Base-by-base conservation (phyloP, 2,329 filamentous ascomycete species). In the Penicillium sp. region DNA sequence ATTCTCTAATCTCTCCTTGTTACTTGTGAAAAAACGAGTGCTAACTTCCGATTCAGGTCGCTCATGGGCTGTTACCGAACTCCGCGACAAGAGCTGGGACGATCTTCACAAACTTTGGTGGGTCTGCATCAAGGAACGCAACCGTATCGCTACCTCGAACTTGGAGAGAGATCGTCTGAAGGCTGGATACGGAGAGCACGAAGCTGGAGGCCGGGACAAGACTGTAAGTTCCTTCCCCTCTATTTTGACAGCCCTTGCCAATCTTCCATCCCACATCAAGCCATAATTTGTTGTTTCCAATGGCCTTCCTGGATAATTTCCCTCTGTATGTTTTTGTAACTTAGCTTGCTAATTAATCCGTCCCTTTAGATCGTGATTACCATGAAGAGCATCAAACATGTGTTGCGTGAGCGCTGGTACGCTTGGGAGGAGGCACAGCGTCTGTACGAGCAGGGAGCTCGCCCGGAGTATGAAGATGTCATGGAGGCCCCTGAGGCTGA, bases 81-180 rank as follows among this genome's bases (percentile, higher is more conserved):
- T 99, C 68, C 84, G 92, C 60, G 81, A 84, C 60, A 97, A 97
- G 78, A 91, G 88, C 60, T 99, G 92, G 90, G 90, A 96, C 58
- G 92, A 97, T 73, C 77, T 99, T 66, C 92, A 97, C 75, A 80
- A 82, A 58, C 81, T 99, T 69, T 99, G 93, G 92, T 99, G 92
- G 91, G 84, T 92, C 53, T 97, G 94, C 72, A 83, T 89, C 57
- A 92, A 90, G 77, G 94, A 99, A 78, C 82, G 89, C 67, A 99
- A 99, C 76, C 85, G 90, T 64, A 85, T 97, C 65, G 82, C 85
- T n/a, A 97, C 95, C 27, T 86, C 88, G 63, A 81, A 81, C 51
- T 74, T 81, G 54, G 91, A 96, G 78, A 82, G 90, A 66, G 69
- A 78, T 27, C 83, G 88, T 63, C 70, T 89, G 53, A 80, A 87